phyloP scores from a whole-genome alignment of 1,284 basidiomycete species.

The Hypsizygus ulmarius region DNA sequence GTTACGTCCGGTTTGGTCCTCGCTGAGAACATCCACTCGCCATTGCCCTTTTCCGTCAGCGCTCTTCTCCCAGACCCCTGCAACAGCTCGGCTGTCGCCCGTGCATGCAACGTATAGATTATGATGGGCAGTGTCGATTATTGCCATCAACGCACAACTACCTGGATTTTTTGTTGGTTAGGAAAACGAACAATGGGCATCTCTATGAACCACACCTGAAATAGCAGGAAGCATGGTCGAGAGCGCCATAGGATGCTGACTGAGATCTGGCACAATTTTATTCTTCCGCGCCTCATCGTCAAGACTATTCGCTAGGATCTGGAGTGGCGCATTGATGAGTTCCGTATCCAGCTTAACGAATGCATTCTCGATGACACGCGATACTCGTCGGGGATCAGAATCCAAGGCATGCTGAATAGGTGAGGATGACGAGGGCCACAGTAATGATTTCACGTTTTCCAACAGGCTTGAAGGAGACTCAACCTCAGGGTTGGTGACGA shows the following conservation, averaged over 20 bases:
- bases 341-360: conserved; percentile 80
- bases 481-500: conserved; percentile 39
- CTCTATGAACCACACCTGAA: conserved; percentile 45
- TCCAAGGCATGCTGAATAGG: conserved; percentile 38
- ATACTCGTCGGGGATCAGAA: conserved; percentile 61
- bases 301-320: conserved; percentile 61
- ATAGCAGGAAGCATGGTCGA: conserved; percentile 78
- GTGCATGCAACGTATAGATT: conserved; percentile 90
- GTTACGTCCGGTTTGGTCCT: conserved; percentile 96
- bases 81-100: conserved; percentile 94
- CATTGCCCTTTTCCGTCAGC: conserved; percentile 63
- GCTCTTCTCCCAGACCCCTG: conserved; percentile 82
- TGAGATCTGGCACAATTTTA: conserved; percentile 62
- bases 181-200: neutral
- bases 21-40: conserved; percentile 88
- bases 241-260: conserved; percentile 65
- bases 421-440: conserved; percentile 39
- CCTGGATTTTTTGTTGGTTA: conserved; percentile 40
- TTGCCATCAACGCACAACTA: conserved; percentile 83
- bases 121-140: conserved; percentile 80
- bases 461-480: conserved; percentile 32
- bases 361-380: conserved; percentile 73
- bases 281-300: conserved; percentile 49
- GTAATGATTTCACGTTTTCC: conserved; percentile 38
- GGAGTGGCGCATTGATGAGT: conserved; percentile 75